These are phyloP conservation scores for Diplodia corticola DNA, from an alignment of 2,329 filamentous ascomycete species.

Conservation along the genomic window DNA sequence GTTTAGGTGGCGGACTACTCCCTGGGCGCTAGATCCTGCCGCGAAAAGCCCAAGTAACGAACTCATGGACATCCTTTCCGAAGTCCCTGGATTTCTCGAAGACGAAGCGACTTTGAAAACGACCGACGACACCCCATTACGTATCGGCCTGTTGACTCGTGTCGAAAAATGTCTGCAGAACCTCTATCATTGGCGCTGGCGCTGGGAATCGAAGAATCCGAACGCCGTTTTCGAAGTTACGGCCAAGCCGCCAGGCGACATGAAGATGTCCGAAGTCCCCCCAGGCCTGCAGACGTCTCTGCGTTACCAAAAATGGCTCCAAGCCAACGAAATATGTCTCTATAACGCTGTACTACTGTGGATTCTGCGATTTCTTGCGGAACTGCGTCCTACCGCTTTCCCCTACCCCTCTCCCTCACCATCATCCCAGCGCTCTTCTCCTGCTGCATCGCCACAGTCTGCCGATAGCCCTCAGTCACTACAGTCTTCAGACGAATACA, in stretches of 20 bases:
- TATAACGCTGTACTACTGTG: constrained; percentile 25
- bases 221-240: constrained; percentile 21
- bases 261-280: background rate
- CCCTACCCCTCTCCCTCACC: background rate
- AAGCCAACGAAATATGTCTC: constrained; percentile 24
- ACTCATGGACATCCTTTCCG: constrained; percentile 24
- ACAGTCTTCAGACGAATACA: background rate
- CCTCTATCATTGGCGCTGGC: constrained; percentile 26
- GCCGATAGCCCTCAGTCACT: background rate
- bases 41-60: constrained; percentile 22
- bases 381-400: constrained; percentile 8
- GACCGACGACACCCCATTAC: background rate
- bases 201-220: constrained; percentile 24
- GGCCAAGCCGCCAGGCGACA: background rate
- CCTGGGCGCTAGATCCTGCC: constrained; percentile 22
- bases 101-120: constrained; percentile 21
- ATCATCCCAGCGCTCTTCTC: background rate
- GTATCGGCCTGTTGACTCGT: constrained; percentile 2
- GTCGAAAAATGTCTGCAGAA: constrained; percentile 20
- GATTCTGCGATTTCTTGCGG: constrained; percentile 22
- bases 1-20: constrained; percentile 23
- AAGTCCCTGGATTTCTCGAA: constrained; percentile 24
- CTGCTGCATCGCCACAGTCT: background rate
- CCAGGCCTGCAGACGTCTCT: constrained; percentile 17
- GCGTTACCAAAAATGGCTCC: constrained; percentile 20